phyloP scores from a whole-genome alignment of 1,284 basidiomycete species.

The Leccinum huronense region DNA sequence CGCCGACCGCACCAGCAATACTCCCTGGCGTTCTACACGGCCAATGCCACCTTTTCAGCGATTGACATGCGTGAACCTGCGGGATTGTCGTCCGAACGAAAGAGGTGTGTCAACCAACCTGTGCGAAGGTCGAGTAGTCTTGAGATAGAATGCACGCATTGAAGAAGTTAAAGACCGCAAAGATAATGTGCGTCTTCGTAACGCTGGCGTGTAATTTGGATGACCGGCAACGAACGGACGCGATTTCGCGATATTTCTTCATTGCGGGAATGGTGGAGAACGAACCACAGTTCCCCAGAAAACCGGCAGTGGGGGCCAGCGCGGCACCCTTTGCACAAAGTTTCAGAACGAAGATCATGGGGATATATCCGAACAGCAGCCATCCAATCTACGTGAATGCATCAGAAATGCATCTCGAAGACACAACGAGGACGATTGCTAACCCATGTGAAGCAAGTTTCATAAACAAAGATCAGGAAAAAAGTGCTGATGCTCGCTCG shows the following conservation, averaged over 20 bases:
- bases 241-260: background rate
- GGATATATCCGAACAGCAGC: conserved; percentile 18
- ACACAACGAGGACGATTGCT: background rate
- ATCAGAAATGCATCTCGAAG: background rate
- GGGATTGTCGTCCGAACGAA: conserved; percentile 1
- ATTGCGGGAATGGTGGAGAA: background rate
- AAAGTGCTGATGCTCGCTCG: conserved; percentile 13
- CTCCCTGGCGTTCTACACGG: conserved; percentile 2
- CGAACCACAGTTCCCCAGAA: conserved; percentile 14
- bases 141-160: conserved; percentile 19
- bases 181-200: conserved; percentile 18
- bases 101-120: conserved; percentile 11
- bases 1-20: background rate
- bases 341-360: conserved; percentile 15
- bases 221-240: conserved; percentile 2
- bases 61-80: background rate
- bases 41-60: background rate
- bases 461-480: conserved; percentile 17
- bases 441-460: conserved; percentile 17
- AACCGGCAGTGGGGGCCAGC: conserved; percentile 11
- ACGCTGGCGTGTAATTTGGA: conserved; percentile 17
- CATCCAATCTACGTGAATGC: conserved; percentile 14
- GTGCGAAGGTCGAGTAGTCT: conserved; percentile 14
- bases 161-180: conserved; percentile 16
- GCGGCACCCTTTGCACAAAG: conserved; percentile 16